These are phyloP conservation scores for Blastobotrys serpentis DNA, from an alignment of 1,139 yeast genomes.

Conservation along the genomic window DNA sequence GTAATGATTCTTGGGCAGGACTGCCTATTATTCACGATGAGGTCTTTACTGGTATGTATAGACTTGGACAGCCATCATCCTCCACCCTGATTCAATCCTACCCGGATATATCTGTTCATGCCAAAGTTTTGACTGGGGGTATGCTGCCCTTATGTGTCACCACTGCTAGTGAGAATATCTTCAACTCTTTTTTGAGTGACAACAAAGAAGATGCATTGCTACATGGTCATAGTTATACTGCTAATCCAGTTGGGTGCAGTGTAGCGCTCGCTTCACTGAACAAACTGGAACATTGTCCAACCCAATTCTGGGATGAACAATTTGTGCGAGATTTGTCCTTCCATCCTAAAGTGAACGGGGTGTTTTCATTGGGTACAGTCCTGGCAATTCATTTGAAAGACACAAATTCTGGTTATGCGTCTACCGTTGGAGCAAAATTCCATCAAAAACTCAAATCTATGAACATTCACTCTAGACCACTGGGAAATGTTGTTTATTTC, in stretches of 20 bases:
- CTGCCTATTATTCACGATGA: conserved; percentile 34
- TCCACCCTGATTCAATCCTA: conserved; percentile 25
- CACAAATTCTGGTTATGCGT: conserved; percentile 23
- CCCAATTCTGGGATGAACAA: conserved; percentile 19
- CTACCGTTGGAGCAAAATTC: conserved; percentile 20
- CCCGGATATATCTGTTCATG: conserved; percentile 34
- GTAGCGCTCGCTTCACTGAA: conserved; percentile 31
- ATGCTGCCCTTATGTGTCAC: conserved; percentile 32
- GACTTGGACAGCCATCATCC: conserved; percentile 29
- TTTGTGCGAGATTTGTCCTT: conserved; percentile 25
- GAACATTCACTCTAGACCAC: conserved; percentile 27
- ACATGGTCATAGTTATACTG: conserved; percentile 36
- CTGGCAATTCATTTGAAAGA: conserved; percentile 30
- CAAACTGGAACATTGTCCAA: conserved; percentile 16
- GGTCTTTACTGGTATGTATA: conserved; percentile 34
- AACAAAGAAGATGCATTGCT: conserved; percentile 32
- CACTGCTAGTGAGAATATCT: conserved; percentile 29
- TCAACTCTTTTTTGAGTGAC: conserved; percentile 27
- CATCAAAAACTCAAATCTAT: conserved; percentile 19
- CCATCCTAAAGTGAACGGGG: conserved; percentile 24
- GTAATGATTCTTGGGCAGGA: conserved; percentile 28
- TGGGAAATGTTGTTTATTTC: conserved; percentile 29
- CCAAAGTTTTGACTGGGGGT: conserved; percentile 35
- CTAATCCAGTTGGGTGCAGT: conserved; percentile 36
- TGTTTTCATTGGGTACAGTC: conserved; percentile 31